A percentile compares a stretch with the other conserved stretches of the same genome.
Evolutionary conservation across 129 eudicot species (phyloP).

Genomic region (Saposhnikovia divaricata): DNA sequence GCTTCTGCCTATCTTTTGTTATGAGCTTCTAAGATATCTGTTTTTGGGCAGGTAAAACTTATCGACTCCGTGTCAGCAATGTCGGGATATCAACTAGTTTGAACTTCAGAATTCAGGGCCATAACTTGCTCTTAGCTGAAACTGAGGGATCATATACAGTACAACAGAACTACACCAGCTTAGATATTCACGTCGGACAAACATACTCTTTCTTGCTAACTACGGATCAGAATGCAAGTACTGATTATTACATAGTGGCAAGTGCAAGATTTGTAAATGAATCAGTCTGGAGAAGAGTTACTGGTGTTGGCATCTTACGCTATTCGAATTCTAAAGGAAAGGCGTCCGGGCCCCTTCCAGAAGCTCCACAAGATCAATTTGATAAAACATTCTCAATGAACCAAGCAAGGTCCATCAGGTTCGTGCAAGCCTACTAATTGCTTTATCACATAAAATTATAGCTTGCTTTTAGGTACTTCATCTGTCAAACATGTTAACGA

Average conservation of each 20-base stretch:
- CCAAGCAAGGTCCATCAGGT: slow-evolving; percentile 96
- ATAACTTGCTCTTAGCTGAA: slow-evolving; percentile 77
- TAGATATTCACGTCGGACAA: slow-evolving; percentile 92
- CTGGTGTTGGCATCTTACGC: slow-evolving; percentile 70
- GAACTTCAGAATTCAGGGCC: slow-evolving; percentile 89
- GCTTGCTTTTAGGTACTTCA: not conserved
- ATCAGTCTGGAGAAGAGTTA: slow-evolving; percentile 67
- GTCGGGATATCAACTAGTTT: slow-evolving; percentile 89
- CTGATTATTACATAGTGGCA: slow-evolving; percentile 86
- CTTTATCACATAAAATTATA: not conserved
- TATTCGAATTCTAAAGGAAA: slow-evolving; percentile 85
- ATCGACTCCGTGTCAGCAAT: slow-evolving; percentile 82
- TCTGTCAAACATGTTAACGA: not conserved
- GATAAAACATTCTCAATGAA: slow-evolving; percentile 94
- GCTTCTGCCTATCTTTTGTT: not conserved
- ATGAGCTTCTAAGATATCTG: not conserved
- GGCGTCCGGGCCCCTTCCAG: slow-evolving; percentile 91
- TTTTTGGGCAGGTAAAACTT: slow-evolving; percentile 65
- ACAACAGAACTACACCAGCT: slow-evolving; percentile 82
- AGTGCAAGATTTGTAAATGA: slow-evolving; percentile 80
- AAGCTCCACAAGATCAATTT: slow-evolving; percentile 67
- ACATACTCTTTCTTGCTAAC: slow-evolving; percentile 75
- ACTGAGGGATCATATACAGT: slow-evolving; percentile 88
- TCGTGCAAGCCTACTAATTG: not conserved
- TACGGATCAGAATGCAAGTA: slow-evolving; percentile 88